Percentiles rank a stretch among this genome's conserved stretches.
Evolutionary conservation across 805 yeast genomes (phyloP).

Genomic region (Kodamaea restingae): DNA sequence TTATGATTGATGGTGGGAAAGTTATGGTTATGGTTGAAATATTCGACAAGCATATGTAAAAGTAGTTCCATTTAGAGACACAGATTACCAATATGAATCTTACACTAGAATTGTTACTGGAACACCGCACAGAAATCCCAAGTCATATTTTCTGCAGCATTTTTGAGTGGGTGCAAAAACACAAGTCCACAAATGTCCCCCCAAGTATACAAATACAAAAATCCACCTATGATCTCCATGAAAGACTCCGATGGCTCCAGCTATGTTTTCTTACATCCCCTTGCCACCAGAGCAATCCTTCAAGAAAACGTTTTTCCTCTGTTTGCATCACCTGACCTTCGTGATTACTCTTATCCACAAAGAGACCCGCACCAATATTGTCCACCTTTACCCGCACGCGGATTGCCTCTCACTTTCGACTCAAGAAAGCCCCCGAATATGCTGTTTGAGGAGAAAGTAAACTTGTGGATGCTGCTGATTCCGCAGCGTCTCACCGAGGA

Average conservation of each 20-base stretch:
- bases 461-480: constrained; percentile 56
- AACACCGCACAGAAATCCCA: no score
- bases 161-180: neutral
- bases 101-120: no score
- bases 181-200: neutral
- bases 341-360: neutral
- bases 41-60: no score
- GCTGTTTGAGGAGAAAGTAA: constrained; percentile 64
- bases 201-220: constrained; percentile 1
- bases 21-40: no score
- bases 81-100: no score
- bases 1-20: no score
- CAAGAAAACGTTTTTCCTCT: constrained; percentile 1
- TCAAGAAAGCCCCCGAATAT: constrained; percentile 62
- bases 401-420: constrained; percentile 36
- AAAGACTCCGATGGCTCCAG: no score
- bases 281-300: no score
- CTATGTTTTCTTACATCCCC: no score
- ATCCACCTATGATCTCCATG: neutral
- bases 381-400: neutral
- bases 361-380: no score
- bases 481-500: constrained; percentile 40
- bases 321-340: neutral
- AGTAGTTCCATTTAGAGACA: no score
- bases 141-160: no score